These are phyloP conservation scores for Suhomyces sp. DNA, from an alignment of 805 yeast species.

Conservation along the genomic window DNA sequence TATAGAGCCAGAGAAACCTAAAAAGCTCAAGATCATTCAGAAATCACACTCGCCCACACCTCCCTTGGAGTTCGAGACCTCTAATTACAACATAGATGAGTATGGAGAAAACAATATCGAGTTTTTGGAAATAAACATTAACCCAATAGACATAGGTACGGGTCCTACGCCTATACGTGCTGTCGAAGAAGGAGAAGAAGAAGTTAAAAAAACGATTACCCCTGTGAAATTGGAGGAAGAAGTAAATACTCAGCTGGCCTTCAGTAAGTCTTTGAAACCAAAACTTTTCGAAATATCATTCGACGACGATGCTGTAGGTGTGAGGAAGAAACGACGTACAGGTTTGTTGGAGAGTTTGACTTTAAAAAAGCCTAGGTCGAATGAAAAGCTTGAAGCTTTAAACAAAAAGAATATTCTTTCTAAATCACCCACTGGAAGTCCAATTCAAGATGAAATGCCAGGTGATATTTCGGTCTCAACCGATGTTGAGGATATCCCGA, in stretches of 20 bases:
- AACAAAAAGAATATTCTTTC: background rate
- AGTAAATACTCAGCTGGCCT: background rate
- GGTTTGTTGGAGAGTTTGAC: background rate
- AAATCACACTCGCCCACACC: slow-evolving; percentile 3
- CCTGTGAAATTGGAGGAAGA: slow-evolving; percentile 10
- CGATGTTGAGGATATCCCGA: slow-evolving; percentile 3
- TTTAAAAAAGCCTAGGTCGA: background rate
- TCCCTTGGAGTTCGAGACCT: slow-evolving; percentile 3
- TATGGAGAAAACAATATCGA: slow-evolving; percentile 32
- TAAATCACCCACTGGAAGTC: slow-evolving; percentile 1
- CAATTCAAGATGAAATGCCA: slow-evolving; percentile 13
- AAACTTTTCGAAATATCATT: slow-evolving; percentile 12
- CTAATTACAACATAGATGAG: slow-evolving; percentile 25
- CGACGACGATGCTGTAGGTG: slow-evolving; percentile 9
- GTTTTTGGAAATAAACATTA: slow-evolving; percentile 19
- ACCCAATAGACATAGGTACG: background rate
- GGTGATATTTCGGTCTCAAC: slow-evolving; percentile 19
- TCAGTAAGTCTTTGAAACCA: background rate
- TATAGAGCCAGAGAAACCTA: background rate
- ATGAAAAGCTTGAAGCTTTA: background rate
- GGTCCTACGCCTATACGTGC: background rate
- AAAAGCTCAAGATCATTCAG: background rate
- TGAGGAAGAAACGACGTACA: background rate
- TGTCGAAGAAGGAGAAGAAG: background rate
- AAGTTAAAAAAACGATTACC: background rate